Evolutionary conservation across 139 green algal genomes (phyloP).

Genomic region (Chlamydomonas incerta): DNA sequence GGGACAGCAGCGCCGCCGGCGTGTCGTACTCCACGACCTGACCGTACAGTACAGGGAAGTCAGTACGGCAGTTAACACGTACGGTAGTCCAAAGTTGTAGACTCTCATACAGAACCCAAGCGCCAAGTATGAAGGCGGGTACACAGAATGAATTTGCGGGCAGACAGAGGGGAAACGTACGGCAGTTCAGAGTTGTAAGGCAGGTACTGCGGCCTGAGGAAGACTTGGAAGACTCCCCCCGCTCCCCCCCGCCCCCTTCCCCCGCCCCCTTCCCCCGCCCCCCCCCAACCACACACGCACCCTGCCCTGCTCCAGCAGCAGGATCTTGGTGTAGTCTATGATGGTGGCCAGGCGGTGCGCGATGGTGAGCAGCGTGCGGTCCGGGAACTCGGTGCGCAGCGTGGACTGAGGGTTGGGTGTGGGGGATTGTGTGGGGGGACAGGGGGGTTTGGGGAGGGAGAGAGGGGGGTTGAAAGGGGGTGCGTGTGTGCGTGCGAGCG

Average conservation of each 20-base stretch:
- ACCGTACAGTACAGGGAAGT: background rate
- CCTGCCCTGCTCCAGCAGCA: slow-evolving; percentile 49
- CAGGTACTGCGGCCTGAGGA: no score
- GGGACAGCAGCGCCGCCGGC: slow-evolving; percentile 42
- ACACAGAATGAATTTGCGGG: no score
- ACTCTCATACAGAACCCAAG: no score
- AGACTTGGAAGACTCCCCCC: background rate
- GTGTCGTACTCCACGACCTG: slow-evolving; percentile 53
- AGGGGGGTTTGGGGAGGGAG: background rate
- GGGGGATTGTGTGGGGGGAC: no score
- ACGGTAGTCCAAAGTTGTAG: no score
- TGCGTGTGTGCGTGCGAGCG: no score
- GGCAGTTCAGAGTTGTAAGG: no score
- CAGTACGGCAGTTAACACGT: no score
- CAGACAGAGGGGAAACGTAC: no score
- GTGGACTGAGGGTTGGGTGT: slow-evolving; percentile 5
- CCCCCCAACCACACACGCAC: background rate
- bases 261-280: background rate
- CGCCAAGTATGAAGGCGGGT: no score
- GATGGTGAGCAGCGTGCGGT: slow-evolving; percentile 66
- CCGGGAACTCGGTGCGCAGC: slow-evolving; percentile 46
- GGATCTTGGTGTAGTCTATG: slow-evolving; percentile 51
- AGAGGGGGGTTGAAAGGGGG: background rate
- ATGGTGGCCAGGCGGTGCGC: slow-evolving; percentile 63
- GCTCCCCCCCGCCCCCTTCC: background rate